phyloP scores from a whole-genome alignment of 164 flowering plant species.

The Annona cherimola region DNA sequence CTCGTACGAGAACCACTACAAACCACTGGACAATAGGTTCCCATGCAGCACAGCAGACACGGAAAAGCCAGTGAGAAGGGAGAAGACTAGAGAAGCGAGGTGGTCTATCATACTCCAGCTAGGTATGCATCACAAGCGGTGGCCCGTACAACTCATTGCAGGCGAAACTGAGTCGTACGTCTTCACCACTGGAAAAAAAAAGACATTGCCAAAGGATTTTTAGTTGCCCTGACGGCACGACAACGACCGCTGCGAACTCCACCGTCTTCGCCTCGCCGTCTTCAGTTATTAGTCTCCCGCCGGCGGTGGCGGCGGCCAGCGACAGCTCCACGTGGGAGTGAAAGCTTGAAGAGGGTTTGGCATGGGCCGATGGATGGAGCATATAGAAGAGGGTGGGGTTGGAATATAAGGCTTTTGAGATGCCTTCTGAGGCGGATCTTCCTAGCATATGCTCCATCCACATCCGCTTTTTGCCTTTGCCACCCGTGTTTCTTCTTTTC shows the following conservation, averaged over 20 bases:
- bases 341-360: not conserved
- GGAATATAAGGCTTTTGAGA: slow-evolving; percentile 2
- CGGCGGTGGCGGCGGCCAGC: not conserved
- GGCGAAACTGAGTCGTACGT: not conserved
- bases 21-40: not conserved
- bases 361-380: not conserved
- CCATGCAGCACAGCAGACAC: not conserved
- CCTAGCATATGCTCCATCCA: slow-evolving; percentile 5
- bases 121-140: not conserved
- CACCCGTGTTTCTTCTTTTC: not conserved
- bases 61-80: not conserved
- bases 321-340: not conserved
- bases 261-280: not conserved
- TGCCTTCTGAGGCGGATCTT: slow-evolving; percentile 6
- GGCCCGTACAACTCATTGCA: not conserved
- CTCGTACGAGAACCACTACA: not conserved
- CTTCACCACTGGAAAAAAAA: not conserved
- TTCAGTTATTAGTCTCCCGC: not conserved
- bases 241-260: not conserved
- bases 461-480: slow-evolving; percentile 4
- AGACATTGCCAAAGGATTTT: slow-evolving; percentile 11
- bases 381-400: not conserved
- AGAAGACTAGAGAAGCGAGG: not conserved
- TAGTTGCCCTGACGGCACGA: slow-evolving; percentile 9
- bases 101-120: not conserved